These are phyloP conservation scores for Penicillium sp. DNA, from an alignment of 2,329 filamentous ascomycete genomes.

Conservation along the genomic window DNA sequence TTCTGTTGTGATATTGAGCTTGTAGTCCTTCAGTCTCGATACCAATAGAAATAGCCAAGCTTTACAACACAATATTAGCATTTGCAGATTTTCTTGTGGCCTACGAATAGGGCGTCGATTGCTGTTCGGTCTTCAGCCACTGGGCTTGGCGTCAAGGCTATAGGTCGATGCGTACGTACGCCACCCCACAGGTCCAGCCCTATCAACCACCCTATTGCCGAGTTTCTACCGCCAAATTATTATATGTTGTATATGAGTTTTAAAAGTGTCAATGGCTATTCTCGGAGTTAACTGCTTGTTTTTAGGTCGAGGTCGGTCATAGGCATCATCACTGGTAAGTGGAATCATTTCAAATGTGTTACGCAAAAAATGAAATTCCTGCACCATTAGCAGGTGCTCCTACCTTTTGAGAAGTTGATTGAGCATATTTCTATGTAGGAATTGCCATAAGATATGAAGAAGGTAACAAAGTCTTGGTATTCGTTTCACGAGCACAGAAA, in stretches of 20 bases:
- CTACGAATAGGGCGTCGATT: background rate
- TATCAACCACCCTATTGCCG: background rate
- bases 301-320: background rate
- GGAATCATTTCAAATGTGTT: background rate
- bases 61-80: background rate
- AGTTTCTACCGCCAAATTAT: background rate
- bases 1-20: background rate
- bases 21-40: background rate
- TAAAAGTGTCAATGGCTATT: background rate
- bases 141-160: conserved; percentile 1
- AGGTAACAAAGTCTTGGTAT: conserved; percentile 1
- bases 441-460: background rate
- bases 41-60: background rate
- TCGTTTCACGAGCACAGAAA: conserved; percentile 1
- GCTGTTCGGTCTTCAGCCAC: background rate
- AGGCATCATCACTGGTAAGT: background rate
- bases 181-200: conserved; percentile 1
- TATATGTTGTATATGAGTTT: too few relatives aligned
- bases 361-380: background rate
- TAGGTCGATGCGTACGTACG: conserved; percentile 1
- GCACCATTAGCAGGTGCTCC: background rate
- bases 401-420: background rate
- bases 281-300: background rate
- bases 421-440: background rate
- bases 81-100: background rate